A percentile compares a stretch with the other conserved stretches of the same genome.
These are phyloP conservation scores for Coniochaeta ligniaria DNA, from an alignment of 2,329 filamentous ascomycete species.

Conservation along the genomic window DNA sequence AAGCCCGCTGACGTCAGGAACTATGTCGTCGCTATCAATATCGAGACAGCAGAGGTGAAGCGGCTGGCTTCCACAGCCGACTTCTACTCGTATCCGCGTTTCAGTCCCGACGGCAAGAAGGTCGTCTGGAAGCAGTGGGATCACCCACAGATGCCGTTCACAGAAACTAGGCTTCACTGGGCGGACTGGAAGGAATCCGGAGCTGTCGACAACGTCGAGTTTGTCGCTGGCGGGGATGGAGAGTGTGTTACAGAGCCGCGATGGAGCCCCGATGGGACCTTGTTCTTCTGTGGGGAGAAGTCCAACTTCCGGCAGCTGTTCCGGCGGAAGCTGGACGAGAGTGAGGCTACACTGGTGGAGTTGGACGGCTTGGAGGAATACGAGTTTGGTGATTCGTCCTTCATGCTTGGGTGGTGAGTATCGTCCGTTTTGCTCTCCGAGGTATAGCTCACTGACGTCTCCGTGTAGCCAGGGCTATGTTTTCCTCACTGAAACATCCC, in stretches of 20 bases:
- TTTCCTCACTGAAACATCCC: slow-evolving; percentile 23
- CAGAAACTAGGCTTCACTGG: slow-evolving; percentile 33
- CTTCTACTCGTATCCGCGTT: slow-evolving; percentile 45
- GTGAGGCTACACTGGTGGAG: slow-evolving; percentile 18
- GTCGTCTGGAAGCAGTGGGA: slow-evolving; percentile 49
- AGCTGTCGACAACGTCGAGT: slow-evolving; percentile 19
- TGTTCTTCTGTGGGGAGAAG: slow-evolving; percentile 40
- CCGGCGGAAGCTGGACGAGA: slow-evolving; percentile 20
- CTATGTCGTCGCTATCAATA: slow-evolving; percentile 31
- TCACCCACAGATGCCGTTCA: slow-evolving; percentile 46
- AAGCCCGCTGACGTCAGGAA: slow-evolving; percentile 25
- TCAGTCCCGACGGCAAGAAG: slow-evolving; percentile 35
- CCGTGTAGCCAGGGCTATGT: slow-evolving; percentile 27
- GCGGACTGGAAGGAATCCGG: slow-evolving; percentile 31
- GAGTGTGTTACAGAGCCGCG: slow-evolving; percentile 41
- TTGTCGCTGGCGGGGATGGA: slow-evolving; percentile 32
- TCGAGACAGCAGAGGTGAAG: slow-evolving; percentile 30
- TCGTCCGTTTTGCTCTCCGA: not conserved
- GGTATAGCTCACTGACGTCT: slow-evolving; percentile 9
- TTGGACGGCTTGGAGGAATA: slow-evolving; percentile 31
- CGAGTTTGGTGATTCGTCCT: slow-evolving; percentile 28
- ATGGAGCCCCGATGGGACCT: slow-evolving; percentile 39
- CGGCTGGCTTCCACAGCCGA: slow-evolving; percentile 36
- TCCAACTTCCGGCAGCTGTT: slow-evolving; percentile 41
- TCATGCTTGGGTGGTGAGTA: slow-evolving; percentile 22